Evolutionary conservation across 2,329 filamentous ascomycete species (phyloP).

Genomic region (Alternaria incomplexa): DNA sequence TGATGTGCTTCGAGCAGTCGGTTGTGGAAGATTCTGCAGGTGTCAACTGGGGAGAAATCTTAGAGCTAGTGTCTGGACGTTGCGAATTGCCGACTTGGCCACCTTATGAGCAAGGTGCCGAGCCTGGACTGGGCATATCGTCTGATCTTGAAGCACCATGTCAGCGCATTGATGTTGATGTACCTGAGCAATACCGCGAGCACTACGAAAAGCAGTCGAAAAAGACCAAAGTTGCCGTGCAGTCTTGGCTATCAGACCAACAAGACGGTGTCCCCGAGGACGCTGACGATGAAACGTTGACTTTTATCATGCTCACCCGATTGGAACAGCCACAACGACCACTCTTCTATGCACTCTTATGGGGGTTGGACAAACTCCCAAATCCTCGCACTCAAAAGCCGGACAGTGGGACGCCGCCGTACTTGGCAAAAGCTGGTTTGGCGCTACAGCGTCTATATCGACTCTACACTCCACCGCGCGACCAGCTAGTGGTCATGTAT

Average conservation of each 20-base stretch:
- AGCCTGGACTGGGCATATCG: slow-evolving; percentile 64
- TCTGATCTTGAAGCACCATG: slow-evolving; percentile 62
- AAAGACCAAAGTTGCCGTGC: slow-evolving; percentile 89
- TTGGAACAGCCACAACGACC: slow-evolving; percentile 77
- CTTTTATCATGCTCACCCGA: slow-evolving; percentile 91
- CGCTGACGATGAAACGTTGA: slow-evolving; percentile 90
- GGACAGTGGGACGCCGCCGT: slow-evolving; percentile 66
- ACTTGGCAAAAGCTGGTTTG: slow-evolving; percentile 75
- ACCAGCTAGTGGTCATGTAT: slow-evolving; percentile 85
- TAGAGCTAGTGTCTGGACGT: slow-evolving; percentile 90
- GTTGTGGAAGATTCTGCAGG: slow-evolving; percentile 61
- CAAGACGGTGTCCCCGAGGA: slow-evolving; percentile 82
- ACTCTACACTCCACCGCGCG: slow-evolving; percentile 73
- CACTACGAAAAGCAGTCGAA: slow-evolving; percentile 91
- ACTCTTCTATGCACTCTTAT: slow-evolving; percentile 81
- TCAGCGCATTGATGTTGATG: slow-evolving; percentile 89
- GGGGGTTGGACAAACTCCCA: slow-evolving; percentile 61
- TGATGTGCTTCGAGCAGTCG: slow-evolving; percentile 73
- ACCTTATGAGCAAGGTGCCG: slow-evolving; percentile 67
- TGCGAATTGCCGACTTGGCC: slow-evolving; percentile 88
- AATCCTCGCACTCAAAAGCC: slow-evolving; percentile 72
- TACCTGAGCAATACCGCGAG: slow-evolving; percentile 89
- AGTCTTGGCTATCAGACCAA: slow-evolving; percentile 86
- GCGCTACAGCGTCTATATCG: slow-evolving; percentile 88
- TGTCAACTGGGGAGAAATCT: slow-evolving; percentile 91